Percentiles rank a stretch among this genome's conserved stretches.
Evolutionary conservation across 2,329 filamentous ascomycete species (phyloP).

Genomic region (Fonsecaea erecta): DNA sequence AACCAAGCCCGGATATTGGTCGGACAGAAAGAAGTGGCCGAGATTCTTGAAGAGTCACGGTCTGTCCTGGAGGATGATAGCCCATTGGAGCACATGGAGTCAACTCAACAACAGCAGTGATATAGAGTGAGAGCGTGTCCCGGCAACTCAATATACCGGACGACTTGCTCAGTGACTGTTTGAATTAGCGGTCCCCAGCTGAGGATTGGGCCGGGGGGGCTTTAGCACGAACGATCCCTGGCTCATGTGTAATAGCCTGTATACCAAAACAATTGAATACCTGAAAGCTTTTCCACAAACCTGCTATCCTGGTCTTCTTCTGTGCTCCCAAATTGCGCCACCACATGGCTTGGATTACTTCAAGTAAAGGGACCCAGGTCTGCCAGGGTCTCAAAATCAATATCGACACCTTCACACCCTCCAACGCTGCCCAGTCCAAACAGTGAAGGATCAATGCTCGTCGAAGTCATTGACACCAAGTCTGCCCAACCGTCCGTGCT

Average conservation of each 20-base stretch:
- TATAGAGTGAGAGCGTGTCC: not conserved
- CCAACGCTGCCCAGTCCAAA: conserved; percentile 7
- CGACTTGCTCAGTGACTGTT: not conserved
- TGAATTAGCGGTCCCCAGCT: not conserved
- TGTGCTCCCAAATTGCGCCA: not conserved
- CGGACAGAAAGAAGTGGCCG: conserved; percentile 16
- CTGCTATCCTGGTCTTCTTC: not conserved
- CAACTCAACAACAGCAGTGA: not conserved
- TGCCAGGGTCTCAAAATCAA: not conserved
- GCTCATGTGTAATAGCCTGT: not conserved
- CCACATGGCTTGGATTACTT: not conserved
- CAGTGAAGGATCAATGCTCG: conserved; percentile 16
- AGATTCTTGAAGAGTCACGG: conserved; percentile 6
- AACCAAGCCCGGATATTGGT: conserved; percentile 27
- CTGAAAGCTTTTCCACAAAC: not conserved
- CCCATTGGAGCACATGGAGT: not conserved
- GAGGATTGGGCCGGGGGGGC: not conserved
- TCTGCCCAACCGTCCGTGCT: conserved; percentile 1
- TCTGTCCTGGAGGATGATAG: not conserved
- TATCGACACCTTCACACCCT: not conserved
- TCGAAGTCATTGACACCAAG: conserved; percentile 16
- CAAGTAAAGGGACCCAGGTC: conserved; percentile 6
- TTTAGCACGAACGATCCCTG: not conserved
- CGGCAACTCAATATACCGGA: not conserved
- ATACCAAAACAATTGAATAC: not conserved